These are phyloP conservation scores for Monosporozyma siamensis DNA, from an alignment of 805 yeast species.

Conservation along the genomic window DNA sequence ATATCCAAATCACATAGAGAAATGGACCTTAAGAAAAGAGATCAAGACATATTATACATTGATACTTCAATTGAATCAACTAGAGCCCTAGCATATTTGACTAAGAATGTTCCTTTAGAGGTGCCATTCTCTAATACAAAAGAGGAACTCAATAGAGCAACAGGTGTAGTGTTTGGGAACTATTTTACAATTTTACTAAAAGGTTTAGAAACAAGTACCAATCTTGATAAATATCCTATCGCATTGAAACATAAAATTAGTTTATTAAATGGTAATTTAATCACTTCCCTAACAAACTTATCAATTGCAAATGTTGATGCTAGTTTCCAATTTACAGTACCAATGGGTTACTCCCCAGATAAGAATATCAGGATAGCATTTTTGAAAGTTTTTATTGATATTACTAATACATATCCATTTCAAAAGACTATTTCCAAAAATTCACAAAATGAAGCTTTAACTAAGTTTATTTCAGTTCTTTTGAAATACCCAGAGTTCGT, in stretches of 20 bases:
- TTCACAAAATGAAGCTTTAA: conserved; percentile 13
- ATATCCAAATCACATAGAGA: conserved; percentile 23
- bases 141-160: conserved; percentile 41
- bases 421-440: conserved; percentile 20
- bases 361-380: conserved; percentile 56
- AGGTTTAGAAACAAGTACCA: conserved; percentile 31
- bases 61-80: conserved; percentile 55
- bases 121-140: conserved; percentile 44
- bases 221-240: conserved; percentile 24
- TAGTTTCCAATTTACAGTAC: conserved; percentile 64
- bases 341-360: conserved; percentile 65
- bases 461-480: conserved; percentile 21
- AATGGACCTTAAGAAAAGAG: conserved; percentile 29
- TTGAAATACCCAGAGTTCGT: conserved; percentile 35
- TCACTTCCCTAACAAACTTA: conserved; percentile 56
- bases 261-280: conserved; percentile 48
- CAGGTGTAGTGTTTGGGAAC: conserved; percentile 55
- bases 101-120: conserved; percentile 47
- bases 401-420: conserved; percentile 32
- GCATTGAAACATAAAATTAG: conserved; percentile 42
- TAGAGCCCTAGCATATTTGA: conserved; percentile 42
- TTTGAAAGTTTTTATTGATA: conserved; percentile 63
- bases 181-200: conserved; percentile 52
- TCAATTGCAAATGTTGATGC: conserved; percentile 63
- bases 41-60: conserved; percentile 38